A percentile compares a stretch with the other conserved stretches of the same genome.
Evolutionary conservation across 2,329 filamentous ascomycete species (phyloP).

Genomic region (Aspergillus pseudoterreus): DNA sequence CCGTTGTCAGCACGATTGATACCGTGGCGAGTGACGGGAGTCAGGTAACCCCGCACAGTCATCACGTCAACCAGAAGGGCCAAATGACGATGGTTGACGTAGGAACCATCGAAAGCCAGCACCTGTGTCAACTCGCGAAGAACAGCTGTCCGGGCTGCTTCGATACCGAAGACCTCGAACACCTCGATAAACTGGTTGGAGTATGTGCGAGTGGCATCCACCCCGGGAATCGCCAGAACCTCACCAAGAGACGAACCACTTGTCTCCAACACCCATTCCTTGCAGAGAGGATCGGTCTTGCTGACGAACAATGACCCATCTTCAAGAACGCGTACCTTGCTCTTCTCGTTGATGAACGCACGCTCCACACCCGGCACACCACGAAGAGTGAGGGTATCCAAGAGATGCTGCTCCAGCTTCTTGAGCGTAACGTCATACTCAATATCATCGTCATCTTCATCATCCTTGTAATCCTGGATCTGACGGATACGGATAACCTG

Average conservation of each 20-base stretch:
- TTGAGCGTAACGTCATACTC: constrained; percentile 93
- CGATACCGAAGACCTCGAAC: constrained; percentile 92
- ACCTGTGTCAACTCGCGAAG: constrained; percentile 88
- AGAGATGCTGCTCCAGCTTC: constrained; percentile 82
- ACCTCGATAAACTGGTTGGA: constrained; percentile 96
- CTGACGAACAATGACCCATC: constrained; percentile 71
- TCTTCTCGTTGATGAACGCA: constrained; percentile 86
- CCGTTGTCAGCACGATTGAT: constrained; percentile 98
- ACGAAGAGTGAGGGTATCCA: constrained; percentile 86
- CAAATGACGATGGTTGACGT: constrained; percentile 98
- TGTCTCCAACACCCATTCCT: constrained; percentile 95
- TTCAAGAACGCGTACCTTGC: constrained; percentile 60
- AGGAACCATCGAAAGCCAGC: constrained; percentile 96
- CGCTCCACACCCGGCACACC: constrained; percentile 85
- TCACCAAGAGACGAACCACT: constrained; percentile 82
- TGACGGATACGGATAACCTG: constrained; percentile 91
- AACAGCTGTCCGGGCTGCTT: constrained; percentile 82
- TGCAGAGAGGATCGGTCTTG: constrained; percentile 71
- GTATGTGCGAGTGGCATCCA: constrained; percentile 80
- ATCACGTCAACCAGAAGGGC: constrained; percentile 94
- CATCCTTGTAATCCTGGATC: constrained; percentile 64
- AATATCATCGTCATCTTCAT: constrained; percentile 69
- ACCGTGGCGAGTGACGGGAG: constrained; percentile 94
- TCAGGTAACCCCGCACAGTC: constrained; percentile 90
- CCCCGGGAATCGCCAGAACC: constrained; percentile 80